Evolutionary conservation across 2,329 filamentous ascomycete genomes (phyloP).

Genomic region (Diaporthe citri): DNA sequence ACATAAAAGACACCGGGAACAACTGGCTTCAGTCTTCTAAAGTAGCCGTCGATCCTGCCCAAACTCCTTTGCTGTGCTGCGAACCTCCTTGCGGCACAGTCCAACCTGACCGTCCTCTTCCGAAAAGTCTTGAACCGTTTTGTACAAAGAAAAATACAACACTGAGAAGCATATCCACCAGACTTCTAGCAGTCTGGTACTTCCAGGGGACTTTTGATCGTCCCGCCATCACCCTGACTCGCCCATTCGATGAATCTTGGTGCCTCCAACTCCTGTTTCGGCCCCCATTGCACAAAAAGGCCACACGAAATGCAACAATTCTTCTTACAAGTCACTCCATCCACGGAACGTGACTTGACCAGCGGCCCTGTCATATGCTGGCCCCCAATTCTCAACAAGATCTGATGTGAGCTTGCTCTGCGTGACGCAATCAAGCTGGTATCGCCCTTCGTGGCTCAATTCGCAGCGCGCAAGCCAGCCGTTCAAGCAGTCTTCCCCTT

Average conservation of each 20-base stretch:
- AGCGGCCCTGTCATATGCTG: not conserved
- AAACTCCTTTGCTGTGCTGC: slow-evolving; percentile 30
- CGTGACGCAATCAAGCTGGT: not conserved
- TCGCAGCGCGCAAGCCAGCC: not conserved
- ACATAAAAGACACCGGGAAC: not conserved
- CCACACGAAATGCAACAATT: not conserved
- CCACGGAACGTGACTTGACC: not conserved
- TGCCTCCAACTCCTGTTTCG: not conserved
- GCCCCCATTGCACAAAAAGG: not conserved
- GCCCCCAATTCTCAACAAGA: not conserved
- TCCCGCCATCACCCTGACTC: not conserved
- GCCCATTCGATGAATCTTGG: not conserved
- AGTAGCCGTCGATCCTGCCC: slow-evolving; percentile 21
- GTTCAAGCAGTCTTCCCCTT: slow-evolving; percentile 42
- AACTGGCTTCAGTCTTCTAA: slow-evolving; percentile 12
- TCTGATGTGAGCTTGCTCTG: not conserved
- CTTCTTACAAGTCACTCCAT: not conserved
- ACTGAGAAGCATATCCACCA: slow-evolving; percentile 1
- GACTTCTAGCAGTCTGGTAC: not conserved
- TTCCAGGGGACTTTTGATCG: not conserved
- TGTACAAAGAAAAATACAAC: slow-evolving; percentile 16
- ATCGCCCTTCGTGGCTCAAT: not conserved
- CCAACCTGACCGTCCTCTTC: slow-evolving; percentile 7
- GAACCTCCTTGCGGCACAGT: slow-evolving; percentile 23
- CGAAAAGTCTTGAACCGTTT: not conserved